phyloP scores from a whole-genome alignment of 306 rosid genomes.

The Styphnolobium japonicum region DNA sequence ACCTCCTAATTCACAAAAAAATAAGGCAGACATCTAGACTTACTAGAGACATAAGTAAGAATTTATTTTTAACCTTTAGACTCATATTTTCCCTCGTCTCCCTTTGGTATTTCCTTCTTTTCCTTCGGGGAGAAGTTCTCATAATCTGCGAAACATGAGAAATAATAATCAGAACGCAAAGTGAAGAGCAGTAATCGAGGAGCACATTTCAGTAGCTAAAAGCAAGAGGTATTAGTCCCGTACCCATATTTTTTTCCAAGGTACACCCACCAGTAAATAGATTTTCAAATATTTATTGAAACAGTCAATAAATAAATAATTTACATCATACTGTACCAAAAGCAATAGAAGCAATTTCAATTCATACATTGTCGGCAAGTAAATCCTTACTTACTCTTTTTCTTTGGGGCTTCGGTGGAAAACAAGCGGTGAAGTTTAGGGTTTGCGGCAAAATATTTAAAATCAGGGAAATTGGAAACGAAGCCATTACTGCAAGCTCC shows the following conservation, averaged over 20 bases:
- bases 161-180: slow-evolving; percentile 12
- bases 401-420: slow-evolving; percentile 84
- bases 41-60: neutral
- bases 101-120: slow-evolving; percentile 84
- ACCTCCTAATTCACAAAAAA: neutral
- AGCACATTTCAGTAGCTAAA: neutral
- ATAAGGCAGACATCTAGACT: neutral
- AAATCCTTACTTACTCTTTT: slow-evolving; percentile 76
- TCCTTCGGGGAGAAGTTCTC: slow-evolving; percentile 88
- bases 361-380: neutral
- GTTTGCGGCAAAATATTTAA: slow-evolving; percentile 50
- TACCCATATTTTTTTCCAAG: no score
- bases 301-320: no score
- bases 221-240: no score
- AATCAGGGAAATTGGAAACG: slow-evolving; percentile 44
- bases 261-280: no score
- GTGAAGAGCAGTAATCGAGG: neutral
- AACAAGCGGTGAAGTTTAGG: slow-evolving; percentile 61
- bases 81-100: slow-evolving; percentile 60
- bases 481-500: slow-evolving; percentile 36
- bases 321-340: no score
- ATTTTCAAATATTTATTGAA: no score
- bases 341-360: neutral
- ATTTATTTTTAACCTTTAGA: slow-evolving; percentile 64
- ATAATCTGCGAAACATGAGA: slow-evolving; percentile 51